Evolutionary conservation across 495 filamentous ascomycete genomes (phyloP).

Genomic region (Podospora bellae-mahoneyi): DNA sequence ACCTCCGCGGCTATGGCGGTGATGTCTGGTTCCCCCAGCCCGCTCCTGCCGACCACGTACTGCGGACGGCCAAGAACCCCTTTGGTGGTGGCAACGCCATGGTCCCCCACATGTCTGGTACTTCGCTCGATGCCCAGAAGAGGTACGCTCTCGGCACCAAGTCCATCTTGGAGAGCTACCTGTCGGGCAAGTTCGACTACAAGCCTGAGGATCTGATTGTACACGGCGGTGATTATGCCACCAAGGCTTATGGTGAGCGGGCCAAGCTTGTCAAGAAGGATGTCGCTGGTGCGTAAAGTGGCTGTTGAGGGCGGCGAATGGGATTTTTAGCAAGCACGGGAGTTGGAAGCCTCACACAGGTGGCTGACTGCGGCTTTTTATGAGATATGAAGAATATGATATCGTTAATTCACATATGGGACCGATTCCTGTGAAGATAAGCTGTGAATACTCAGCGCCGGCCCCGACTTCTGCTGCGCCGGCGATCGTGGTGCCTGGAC

Average conservation of each 20-base stretch:
- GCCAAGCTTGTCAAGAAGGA: conserved; percentile 37
- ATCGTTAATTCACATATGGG: neutral
- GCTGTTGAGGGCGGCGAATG: neutral
- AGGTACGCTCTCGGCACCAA: conserved; percentile 88
- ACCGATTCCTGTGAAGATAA: neutral
- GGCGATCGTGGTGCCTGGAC: conserved; percentile 14
- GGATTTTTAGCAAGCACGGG: neutral
- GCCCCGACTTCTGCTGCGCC: conserved; percentile 20
- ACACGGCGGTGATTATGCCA: conserved; percentile 86
- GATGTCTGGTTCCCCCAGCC: conserved; percentile 85
- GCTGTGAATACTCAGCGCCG: neutral
- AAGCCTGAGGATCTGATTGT: conserved; percentile 89
- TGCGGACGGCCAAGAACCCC: conserved; percentile 89
- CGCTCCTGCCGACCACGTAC: conserved; percentile 88
- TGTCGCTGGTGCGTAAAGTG: neutral
- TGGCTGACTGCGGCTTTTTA: neutral
- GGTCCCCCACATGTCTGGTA: conserved; percentile 98
- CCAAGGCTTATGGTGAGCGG: conserved; percentile 89
- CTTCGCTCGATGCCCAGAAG: conserved; percentile 94
- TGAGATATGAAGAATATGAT: neutral
- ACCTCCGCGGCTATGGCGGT: conserved; percentile 95
- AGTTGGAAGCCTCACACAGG: neutral
- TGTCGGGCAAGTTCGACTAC: conserved; percentile 83
- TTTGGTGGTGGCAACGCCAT: conserved; percentile 97
- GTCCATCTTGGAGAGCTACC: conserved; percentile 86